These are phyloP conservation scores for Ophiostoma fasciatum DNA, from an alignment of 2,329 filamentous ascomycete genomes.

Conservation along the genomic window DNA sequence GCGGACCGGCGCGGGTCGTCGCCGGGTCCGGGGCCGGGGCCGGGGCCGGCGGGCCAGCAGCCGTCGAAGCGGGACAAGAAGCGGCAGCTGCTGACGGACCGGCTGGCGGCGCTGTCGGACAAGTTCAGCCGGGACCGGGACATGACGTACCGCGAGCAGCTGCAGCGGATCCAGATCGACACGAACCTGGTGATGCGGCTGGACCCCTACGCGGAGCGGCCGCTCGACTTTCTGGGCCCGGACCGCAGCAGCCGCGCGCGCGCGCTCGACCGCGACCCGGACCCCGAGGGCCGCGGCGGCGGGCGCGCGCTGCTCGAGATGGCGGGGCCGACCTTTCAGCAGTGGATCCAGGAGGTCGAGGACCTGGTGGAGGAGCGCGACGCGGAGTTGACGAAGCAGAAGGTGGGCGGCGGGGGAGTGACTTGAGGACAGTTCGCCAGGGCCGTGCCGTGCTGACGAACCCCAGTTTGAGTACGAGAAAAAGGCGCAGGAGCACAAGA, in stretches of 20 bases:
- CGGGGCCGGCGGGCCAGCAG: too few species aligned
- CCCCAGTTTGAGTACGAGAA: constrained; percentile 47
- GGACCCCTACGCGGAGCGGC: constrained; percentile 53
- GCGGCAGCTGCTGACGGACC: constrained; percentile 67
- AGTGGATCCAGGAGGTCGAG: constrained; percentile 77
- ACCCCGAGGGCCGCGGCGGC: constrained; percentile 18
- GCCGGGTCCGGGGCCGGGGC: too few species aligned
- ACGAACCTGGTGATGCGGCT: constrained; percentile 75
- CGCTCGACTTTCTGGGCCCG: constrained; percentile 21
- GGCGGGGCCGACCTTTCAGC: constrained; percentile 71
- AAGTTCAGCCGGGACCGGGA: constrained; percentile 72
- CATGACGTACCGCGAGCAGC: constrained; percentile 71
- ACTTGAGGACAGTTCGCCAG: too few species aligned
- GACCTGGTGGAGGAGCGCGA: constrained; percentile 79
- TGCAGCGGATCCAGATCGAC: constrained; percentile 84
- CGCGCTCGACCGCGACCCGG: constrained; percentile 22
- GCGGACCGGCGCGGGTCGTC: constrained; percentile 16
- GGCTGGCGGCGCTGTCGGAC: constrained; percentile 59
- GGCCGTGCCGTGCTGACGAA: too few species aligned
- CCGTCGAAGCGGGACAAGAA: constrained; percentile 79
- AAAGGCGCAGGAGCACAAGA: constrained; percentile 43
- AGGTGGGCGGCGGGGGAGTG: constrained; percentile 57
- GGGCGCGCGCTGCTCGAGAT: constrained; percentile 49
- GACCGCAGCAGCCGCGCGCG: constrained; percentile 18
- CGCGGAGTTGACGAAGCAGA: constrained; percentile 63